Conservation (phyloP, 352 stramenopile species). For the Aphanomyces invadans region DNA sequence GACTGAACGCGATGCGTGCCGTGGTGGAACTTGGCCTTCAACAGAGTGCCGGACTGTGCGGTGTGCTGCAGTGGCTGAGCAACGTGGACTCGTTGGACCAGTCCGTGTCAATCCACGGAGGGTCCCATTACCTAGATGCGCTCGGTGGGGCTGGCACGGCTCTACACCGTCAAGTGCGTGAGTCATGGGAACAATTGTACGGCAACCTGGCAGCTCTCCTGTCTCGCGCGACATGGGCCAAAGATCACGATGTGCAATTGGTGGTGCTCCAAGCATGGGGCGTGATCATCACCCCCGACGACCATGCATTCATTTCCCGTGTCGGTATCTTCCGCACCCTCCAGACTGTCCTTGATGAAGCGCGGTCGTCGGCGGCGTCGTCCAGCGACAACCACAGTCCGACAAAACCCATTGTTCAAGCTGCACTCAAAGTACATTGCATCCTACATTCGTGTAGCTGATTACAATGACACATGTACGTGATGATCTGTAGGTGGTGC, state of each 20-base stretch:
- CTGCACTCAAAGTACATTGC: conserved; percentile 50
- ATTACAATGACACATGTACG: too few species aligned
- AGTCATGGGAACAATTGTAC: conserved; percentile 81
- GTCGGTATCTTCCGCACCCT: conserved; percentile 84
- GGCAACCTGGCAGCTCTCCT: conserved; percentile 63
- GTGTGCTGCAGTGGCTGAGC: conserved; percentile 29
- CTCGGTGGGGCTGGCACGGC: conserved; percentile 74
- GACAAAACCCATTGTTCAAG: conserved; percentile 64
- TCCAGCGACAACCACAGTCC: background rate
- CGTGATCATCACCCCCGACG: conserved; percentile 80
- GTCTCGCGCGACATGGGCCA: conserved; percentile 77
- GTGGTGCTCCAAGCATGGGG: conserved; percentile 78
- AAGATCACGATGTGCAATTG: conserved; percentile 71
- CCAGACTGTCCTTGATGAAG: conserved; percentile 84
- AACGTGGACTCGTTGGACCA: conserved; percentile 1
- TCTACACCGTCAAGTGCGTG: conserved; percentile 64
- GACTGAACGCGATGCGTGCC: conserved; percentile 72
- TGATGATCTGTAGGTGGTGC: conserved; percentile 55
- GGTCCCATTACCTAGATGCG: conserved; percentile 60
- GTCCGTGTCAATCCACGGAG: background rate
- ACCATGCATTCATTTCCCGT: conserved; percentile 85
- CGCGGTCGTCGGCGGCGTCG: conserved; percentile 39
- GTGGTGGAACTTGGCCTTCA: conserved; percentile 41
- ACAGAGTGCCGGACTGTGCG: conserved; percentile 32
- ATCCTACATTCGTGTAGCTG: too few species aligned